Percentiles rank a stretch among this genome's conserved stretches.
These are phyloP conservation scores for Protomyces inundatus DNA, from an alignment of 1,139 yeast species.

Conservation along the genomic window DNA sequence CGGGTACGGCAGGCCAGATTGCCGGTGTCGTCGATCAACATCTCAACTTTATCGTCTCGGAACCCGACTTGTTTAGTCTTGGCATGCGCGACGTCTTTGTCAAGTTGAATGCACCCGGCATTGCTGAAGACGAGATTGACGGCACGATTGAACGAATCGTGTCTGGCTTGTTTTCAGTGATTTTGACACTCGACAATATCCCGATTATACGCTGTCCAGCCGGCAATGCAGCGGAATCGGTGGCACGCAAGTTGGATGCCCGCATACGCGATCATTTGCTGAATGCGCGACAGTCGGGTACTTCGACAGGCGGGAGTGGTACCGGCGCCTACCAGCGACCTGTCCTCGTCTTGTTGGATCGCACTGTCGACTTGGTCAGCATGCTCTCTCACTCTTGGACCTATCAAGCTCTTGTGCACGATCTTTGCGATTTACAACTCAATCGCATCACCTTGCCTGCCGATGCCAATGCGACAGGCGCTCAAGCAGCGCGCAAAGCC, in stretches of 20 bases:
- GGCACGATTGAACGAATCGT: conserved; percentile 63
- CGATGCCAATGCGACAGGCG: conserved; percentile 30
- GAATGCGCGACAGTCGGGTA: conserved; percentile 24
- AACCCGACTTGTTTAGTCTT: conserved; percentile 79
- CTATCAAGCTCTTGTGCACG: conserved; percentile 92
- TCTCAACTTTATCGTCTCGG: conserved; percentile 84
- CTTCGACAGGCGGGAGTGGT: conserved; percentile 30
- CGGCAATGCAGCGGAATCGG: conserved; percentile 93
- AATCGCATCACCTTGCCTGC: conserved; percentile 60
- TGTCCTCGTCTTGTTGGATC: conserved; percentile 74
- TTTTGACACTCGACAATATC: conserved; percentile 62
- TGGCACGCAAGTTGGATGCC: conserved; percentile 79
- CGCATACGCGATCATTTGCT: conserved; percentile 65
- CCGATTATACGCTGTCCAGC: conserved; percentile 89
- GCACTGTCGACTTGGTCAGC: conserved; percentile 82
- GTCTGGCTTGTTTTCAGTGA: conserved; percentile 69
- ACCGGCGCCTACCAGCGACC: conserved; percentile 48
- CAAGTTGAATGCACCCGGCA: conserved; percentile 60
- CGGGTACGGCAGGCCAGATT: conserved; percentile 55
- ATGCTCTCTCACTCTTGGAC: conserved; percentile 98
- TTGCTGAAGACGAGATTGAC: conserved; percentile 72
- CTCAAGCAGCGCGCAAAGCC: conserved; percentile 41
- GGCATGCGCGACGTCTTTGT: conserved; percentile 64
- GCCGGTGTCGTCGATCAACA: conserved; percentile 92
- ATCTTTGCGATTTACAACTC: conserved; percentile 73